Evolutionary conservation across 2,329 filamentous ascomycete genomes (phyloP).

Genomic region (Fusarium anguioides): DNA sequence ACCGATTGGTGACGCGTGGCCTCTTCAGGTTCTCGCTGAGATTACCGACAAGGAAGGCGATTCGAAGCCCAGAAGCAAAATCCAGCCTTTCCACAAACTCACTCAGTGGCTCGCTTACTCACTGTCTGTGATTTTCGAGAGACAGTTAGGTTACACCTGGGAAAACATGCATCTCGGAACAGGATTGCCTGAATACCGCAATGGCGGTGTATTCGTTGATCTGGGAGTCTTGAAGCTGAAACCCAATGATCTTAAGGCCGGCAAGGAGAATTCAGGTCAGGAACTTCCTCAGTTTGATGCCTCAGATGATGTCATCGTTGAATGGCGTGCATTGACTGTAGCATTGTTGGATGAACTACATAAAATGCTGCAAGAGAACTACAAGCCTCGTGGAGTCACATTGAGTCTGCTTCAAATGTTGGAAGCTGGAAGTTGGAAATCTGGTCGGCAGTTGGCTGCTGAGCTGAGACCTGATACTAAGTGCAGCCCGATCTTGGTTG

Average conservation of each 20-base stretch:
- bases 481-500: slow-evolving; percentile 78
- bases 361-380: slow-evolving; percentile 43
- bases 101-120: slow-evolving; percentile 82
- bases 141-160: slow-evolving; percentile 63
- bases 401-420: slow-evolving; percentile 62
- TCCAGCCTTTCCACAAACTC: slow-evolving; percentile 69
- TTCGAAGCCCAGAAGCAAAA: slow-evolving; percentile 34
- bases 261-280: slow-evolving; percentile 55
- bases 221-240: slow-evolving; percentile 65
- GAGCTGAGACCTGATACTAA: slow-evolving; percentile 82
- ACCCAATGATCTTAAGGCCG: slow-evolving; percentile 53
- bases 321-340: slow-evolving; percentile 70
- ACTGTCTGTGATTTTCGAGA: slow-evolving; percentile 72
- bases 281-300: slow-evolving; percentile 64
- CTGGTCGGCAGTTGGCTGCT: slow-evolving; percentile 83
- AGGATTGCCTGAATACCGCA: slow-evolving; percentile 77
- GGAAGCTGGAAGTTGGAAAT: slow-evolving; percentile 68
- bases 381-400: slow-evolving; percentile 39
- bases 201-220: slow-evolving; percentile 76
- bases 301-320: slow-evolving; percentile 67
- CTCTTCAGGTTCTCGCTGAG: slow-evolving; percentile 47
- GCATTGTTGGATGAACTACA: slow-evolving; percentile 65
- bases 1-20: slow-evolving; percentile 64
- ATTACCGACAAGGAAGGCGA: not conserved
- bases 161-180: slow-evolving; percentile 68